Evolutionary conservation across 768 basidiomycete species (phyloP), one percentile per base, ranked within the genome.

Genomic region (Panellus pusillus): DNA sequence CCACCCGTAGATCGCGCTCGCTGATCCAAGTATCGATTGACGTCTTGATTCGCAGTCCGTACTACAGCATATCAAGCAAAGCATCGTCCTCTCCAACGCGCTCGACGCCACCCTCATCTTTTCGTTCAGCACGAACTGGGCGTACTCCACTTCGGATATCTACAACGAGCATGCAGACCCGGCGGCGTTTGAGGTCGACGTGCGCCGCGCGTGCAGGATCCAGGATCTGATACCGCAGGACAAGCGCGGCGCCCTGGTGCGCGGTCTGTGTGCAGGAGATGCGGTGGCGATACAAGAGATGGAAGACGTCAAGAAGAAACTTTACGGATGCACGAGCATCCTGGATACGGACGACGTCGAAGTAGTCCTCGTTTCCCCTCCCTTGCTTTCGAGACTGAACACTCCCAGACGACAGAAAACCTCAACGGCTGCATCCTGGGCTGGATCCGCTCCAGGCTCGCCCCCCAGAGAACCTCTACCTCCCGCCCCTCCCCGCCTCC

Each of bases 381-480:
- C 7, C 4, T 20, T 3, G 13, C 12, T 18, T 11, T 29, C 15
- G 19, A 18, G 36, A 35, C 14, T 18, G 12, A 4, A 15, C 27
- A 5, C 7, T 17, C 28, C 1, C 8, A 57, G 56, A 47, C 42
- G 2, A 57, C 46, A 2, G 40, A 57, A n/a, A 41, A 57, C 36
- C 36, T 57, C 6, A 57, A 57, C 41, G 50, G 56, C 35, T 57
- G 56, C 29, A n/a, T 57, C 19, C 19, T 35, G 45, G 45, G 7
- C 18, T 57, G 56, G 56, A 32, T 57, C 2, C 56, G 56, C 37
- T 41, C 44, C 2, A 32, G 56, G 3, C 50, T 57, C 4, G 35
- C 28, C 5, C 46, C 42, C 1, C 29, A 7, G 4, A 9, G 9
- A 24, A 9, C 19, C 13, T 40, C 1, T 12, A 29, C 13, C 45